These are phyloP conservation scores for Golubevia pallescens DNA, from an alignment of 1,284 basidiomycete species.

Conservation along the genomic window DNA sequence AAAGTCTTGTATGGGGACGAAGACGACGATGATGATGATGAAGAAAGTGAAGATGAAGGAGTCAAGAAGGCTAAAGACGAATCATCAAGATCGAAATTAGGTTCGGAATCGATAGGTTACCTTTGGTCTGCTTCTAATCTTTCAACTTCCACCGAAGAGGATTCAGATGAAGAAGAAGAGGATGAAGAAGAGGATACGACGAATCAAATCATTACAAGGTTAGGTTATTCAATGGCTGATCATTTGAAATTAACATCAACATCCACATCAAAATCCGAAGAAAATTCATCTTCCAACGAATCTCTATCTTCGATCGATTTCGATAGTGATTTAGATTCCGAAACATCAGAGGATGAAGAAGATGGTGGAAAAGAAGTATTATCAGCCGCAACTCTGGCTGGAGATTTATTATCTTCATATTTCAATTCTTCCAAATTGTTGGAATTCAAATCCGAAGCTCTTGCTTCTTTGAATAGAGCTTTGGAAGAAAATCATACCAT, in stretches of 20 bases:
- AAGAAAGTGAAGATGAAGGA: slow-evolving; percentile 6
- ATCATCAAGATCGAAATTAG: slow-evolving; percentile 16
- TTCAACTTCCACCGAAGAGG: slow-evolving; percentile 1
- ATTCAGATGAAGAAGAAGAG: slow-evolving; percentile 7
- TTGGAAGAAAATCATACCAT: slow-evolving; percentile 58
- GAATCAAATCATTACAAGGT: slow-evolving; percentile 6
- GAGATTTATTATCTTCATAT: slow-evolving; percentile 1
- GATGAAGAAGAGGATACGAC: slow-evolving; percentile 17
- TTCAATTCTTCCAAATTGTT: slow-evolving; percentile 12
- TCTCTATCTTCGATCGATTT: slow-evolving; percentile 41
- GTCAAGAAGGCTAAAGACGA: not conserved
- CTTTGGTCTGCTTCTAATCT: slow-evolving; percentile 43
- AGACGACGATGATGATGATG: slow-evolving; percentile 12
- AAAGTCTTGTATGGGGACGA: slow-evolving; percentile 6
- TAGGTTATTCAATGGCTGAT: slow-evolving; percentile 1
- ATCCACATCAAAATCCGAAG: not conserved
- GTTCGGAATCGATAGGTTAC: slow-evolving; percentile 29
- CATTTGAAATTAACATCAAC: too few species aligned
- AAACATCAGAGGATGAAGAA: not conserved
- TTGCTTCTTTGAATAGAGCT: slow-evolving; percentile 49
- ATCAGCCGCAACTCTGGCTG: not conserved
- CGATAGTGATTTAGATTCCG: slow-evolving; percentile 22
- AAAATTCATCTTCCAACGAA: slow-evolving; percentile 8
- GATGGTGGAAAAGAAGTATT: not conserved
- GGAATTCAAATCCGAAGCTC: slow-evolving; percentile 55